phyloP scores from a whole-genome alignment of 352 stramenopile genomes.

The Phytophthora ohioensis region DNA sequence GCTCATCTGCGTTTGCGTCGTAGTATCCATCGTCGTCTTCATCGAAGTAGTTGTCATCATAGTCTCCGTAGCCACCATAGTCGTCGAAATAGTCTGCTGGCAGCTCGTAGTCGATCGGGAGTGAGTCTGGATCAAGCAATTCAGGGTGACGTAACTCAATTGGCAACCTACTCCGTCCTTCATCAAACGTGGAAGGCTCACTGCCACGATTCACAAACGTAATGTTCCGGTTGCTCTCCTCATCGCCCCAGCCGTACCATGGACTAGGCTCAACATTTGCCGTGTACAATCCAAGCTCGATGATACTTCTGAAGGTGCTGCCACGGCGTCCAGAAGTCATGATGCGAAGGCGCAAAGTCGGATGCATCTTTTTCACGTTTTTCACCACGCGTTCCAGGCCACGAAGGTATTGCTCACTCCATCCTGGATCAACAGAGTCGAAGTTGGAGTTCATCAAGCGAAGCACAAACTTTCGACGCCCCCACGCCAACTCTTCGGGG shows the following conservation, averaged over 20 bases:
- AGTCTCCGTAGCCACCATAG: slow-evolving; percentile 27
- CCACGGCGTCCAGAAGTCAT: slow-evolving; percentile 34
- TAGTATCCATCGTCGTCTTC: slow-evolving; percentile 33
- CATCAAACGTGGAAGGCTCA: slow-evolving; percentile 1
- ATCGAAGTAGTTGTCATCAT: slow-evolving; percentile 24
- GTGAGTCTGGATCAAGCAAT: slow-evolving; percentile 42
- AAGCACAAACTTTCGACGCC: slow-evolving; percentile 39
- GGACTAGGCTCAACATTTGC: slow-evolving; percentile 34
- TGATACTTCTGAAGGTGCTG: slow-evolving; percentile 38
- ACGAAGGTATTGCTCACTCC: slow-evolving; percentile 50
- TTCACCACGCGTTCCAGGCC: slow-evolving; percentile 36
- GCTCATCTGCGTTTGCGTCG: slow-evolving; percentile 34
- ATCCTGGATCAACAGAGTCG: slow-evolving; percentile 36
- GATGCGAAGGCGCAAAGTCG: slow-evolving; percentile 43
- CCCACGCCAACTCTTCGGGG: slow-evolving; percentile 27
- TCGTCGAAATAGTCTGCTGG: slow-evolving; percentile 44
- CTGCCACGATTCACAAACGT: slow-evolving; percentile 39
- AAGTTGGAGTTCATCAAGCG: slow-evolving; percentile 45
- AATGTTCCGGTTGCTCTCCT: slow-evolving; percentile 32
- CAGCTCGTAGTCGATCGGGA: slow-evolving; percentile 51
- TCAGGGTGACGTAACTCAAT: slow-evolving; percentile 35
- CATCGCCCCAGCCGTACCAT: slow-evolving; percentile 55
- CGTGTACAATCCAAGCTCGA: slow-evolving; percentile 55
- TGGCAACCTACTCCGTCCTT: slow-evolving; percentile 18
- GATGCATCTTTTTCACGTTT: slow-evolving; percentile 41